Evolutionary conservation across 352 stramenopile genomes (phyloP).

Genomic region (Phytopythium boreale): DNA sequence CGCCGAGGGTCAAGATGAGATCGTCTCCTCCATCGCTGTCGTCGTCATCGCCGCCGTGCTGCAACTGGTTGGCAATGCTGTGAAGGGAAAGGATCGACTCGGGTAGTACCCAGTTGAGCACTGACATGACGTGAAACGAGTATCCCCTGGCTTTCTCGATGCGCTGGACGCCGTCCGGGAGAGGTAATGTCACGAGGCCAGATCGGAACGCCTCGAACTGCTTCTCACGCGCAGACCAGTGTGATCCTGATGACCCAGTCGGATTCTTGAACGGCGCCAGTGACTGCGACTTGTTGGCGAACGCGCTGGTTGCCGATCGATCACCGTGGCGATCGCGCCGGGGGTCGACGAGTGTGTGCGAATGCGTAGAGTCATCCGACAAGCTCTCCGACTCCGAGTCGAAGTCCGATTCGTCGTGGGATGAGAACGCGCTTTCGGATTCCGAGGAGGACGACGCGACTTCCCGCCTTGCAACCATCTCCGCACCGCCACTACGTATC

Average conservation of each 20-base stretch:
- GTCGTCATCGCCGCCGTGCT: slow-evolving; percentile 18
- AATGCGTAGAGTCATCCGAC: not conserved
- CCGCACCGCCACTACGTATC: not conserved
- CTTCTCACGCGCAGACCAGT: slow-evolving; percentile 58
- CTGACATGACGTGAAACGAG: slow-evolving; percentile 61
- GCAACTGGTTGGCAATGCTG: not conserved
- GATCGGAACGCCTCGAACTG: slow-evolving; percentile 80
- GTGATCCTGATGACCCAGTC: slow-evolving; percentile 20
- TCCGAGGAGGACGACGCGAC: not conserved
- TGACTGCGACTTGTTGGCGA: not conserved
- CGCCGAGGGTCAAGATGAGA: slow-evolving; percentile 57
- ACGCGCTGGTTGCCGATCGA: not conserved
- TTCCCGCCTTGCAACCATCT: not conserved
- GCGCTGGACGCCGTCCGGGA: slow-evolving; percentile 46
- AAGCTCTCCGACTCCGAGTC: not conserved
- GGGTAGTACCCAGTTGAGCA: slow-evolving; percentile 64
- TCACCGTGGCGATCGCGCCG: not conserved
- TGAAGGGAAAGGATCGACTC: slow-evolving; percentile 33
- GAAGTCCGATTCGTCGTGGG: not conserved
- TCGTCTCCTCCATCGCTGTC: slow-evolving; percentile 43
- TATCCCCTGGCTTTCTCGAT: slow-evolving; percentile 62
- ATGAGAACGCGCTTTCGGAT: not conserved
- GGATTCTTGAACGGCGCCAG: slow-evolving; percentile 5
- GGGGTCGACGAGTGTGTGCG: not conserved
- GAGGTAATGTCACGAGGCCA: slow-evolving; percentile 54